Evolutionary conservation across 148 eudicot genomes (phyloP).

Genomic region (Oxyria digyna): DNA sequence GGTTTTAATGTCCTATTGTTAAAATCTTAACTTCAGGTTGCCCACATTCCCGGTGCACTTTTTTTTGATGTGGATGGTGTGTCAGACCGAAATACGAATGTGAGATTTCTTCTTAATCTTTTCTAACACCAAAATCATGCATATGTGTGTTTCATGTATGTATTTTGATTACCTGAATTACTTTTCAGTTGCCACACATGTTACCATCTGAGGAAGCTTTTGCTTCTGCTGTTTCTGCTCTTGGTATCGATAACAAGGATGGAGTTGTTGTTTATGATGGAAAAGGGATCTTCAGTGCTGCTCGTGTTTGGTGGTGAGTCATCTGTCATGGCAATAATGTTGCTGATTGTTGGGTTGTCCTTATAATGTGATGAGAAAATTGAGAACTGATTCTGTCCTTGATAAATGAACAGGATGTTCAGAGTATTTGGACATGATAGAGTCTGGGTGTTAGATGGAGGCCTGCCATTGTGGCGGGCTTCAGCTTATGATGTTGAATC

Average conservation of each 20-base stretch:
- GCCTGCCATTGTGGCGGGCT: constrained; percentile 89
- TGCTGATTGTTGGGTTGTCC: background rate
- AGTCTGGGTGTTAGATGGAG: constrained; percentile 99
- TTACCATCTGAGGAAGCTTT: constrained; percentile 96
- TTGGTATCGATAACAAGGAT: constrained; percentile 89
- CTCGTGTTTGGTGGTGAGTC: constrained; percentile 99
- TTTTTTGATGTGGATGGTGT: constrained; percentile 94
- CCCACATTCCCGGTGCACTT: constrained; percentile 92
- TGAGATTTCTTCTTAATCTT: constrained; percentile 28
- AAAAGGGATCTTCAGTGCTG: constrained; percentile 91
- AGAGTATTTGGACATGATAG: constrained; percentile 92
- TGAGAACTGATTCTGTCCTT: constrained; percentile 5
- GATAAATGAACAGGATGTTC: constrained; percentile 66
- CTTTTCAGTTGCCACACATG: constrained; percentile 91
- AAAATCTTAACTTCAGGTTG: constrained; percentile 41
- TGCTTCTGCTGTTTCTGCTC: constrained; percentile 98
- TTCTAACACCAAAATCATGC: background rate
- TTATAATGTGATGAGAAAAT: constrained; percentile 9
- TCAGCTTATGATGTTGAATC: constrained; percentile 89
- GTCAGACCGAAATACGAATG: constrained; percentile 68
- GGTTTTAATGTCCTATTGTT: background rate
- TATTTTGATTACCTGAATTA: background rate
- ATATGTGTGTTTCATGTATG: background rate
- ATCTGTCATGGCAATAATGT: background rate
- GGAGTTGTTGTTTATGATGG: constrained; percentile 91